Evolutionary conservation across 1,284 basidiomycete species (phyloP).

Genomic region (Rhodotorula sp.): DNA sequence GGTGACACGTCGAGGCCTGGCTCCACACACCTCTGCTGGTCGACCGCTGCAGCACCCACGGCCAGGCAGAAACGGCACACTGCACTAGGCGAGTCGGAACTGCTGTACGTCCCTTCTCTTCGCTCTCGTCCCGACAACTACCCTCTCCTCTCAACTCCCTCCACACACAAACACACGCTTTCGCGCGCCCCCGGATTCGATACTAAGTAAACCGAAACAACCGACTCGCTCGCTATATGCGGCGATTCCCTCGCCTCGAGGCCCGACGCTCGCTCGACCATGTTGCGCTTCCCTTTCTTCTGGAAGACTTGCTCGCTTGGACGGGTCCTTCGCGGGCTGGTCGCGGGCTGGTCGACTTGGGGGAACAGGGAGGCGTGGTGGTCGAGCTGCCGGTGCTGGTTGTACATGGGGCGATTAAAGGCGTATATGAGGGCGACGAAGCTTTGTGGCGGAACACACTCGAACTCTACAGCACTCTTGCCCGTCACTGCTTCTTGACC

Average conservation of each 20-base stretch:
- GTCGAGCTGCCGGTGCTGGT: constrained; percentile 7
- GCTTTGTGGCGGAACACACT: neutral
- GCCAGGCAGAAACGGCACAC: neutral
- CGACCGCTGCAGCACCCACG: neutral
- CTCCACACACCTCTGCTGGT: neutral
- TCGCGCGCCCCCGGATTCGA: constrained; percentile 7
- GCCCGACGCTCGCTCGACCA: neutral
- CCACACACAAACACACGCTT: neutral
- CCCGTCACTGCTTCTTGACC: too few relatives aligned
- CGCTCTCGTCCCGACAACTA: neutral
- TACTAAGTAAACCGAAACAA: constrained; percentile 16
- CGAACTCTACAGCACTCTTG: neutral
- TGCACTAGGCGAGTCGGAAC: neutral
- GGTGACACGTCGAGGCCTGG: neutral
- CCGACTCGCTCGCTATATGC: neutral
- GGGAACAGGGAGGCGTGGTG: neutral
- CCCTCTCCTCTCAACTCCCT: neutral
- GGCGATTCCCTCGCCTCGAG: neutral
- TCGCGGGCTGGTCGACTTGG: neutral
- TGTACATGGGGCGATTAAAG: constrained; percentile 21
- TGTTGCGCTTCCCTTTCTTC: neutral
- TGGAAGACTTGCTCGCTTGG: too few relatives aligned
- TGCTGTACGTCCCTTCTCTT: neutral
- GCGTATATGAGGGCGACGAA: constrained; percentile 21
- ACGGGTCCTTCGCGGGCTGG: neutral